Evolutionary conservation across 495 filamentous ascomycete species (phyloP).

Genomic region (Aspergillus bertholletiae): DNA sequence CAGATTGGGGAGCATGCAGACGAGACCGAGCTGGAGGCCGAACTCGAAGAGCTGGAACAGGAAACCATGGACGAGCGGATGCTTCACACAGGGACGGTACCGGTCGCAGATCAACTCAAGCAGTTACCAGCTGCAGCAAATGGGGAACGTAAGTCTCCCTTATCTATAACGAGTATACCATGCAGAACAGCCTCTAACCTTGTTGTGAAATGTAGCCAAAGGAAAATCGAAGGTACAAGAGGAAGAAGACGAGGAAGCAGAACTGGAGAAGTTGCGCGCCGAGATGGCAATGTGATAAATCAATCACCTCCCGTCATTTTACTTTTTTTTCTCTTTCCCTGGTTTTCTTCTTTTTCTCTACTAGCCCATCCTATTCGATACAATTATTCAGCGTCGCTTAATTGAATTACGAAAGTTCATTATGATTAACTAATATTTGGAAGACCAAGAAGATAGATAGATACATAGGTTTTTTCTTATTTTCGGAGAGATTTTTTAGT

Average conservation of each 20-base stretch:
- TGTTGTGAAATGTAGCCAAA: slow-evolving; percentile 34
- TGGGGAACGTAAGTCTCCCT: slow-evolving; percentile 63
- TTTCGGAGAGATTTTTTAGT: too few species aligned
- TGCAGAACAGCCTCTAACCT: neutral
- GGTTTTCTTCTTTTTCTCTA: neutral
- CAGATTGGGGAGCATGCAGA: slow-evolving; percentile 71
- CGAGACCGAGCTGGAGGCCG: slow-evolving; percentile 79
- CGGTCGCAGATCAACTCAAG: slow-evolving; percentile 65
- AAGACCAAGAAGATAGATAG: neutral
- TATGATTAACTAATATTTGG: neutral
- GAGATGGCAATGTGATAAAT: slow-evolving; percentile 83
- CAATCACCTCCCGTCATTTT: too few species aligned
- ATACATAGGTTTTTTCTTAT: too few species aligned
- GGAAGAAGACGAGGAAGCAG: slow-evolving; percentile 92
- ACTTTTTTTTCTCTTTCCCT: neutral
- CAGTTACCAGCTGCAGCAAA: slow-evolving; percentile 68
- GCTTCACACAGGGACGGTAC: slow-evolving; percentile 79
- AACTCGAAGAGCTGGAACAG: slow-evolving; percentile 76
- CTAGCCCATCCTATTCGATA: neutral
- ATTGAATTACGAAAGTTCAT: neutral
- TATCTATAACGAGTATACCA: neutral
- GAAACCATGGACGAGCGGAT: slow-evolving; percentile 90
- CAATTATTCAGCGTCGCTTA: neutral
- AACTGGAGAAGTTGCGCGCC: slow-evolving; percentile 87
- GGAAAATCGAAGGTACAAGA: slow-evolving; percentile 44